phyloP scores from a whole-genome alignment of 345 rosid species.

The Pistacia atlantica region DNA sequence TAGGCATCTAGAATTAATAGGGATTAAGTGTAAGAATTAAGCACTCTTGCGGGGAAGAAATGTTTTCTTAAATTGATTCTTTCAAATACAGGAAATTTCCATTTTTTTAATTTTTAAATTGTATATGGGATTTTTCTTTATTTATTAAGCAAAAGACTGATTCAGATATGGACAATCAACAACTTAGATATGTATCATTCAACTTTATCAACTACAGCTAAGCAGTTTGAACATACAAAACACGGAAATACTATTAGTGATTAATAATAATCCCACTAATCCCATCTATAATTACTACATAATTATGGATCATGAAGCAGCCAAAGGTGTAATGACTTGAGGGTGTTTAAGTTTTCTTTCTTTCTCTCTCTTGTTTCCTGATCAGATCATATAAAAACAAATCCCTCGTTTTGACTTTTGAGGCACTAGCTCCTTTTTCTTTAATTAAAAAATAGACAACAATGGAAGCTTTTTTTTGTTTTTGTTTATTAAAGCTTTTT shows the following conservation, averaged over 20 bases:
- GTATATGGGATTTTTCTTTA: not conserved
- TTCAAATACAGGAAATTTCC: constrained; percentile 14
- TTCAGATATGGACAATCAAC: constrained; percentile 9
- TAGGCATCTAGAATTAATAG: too few relatives aligned
- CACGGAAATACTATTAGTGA: constrained; percentile 11
- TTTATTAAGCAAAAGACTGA: constrained; percentile 11
- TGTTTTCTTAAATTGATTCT: constrained; percentile 17
- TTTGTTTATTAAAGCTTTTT: too few relatives aligned
- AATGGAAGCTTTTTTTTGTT: too few relatives aligned
- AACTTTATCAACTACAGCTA: constrained; percentile 27
- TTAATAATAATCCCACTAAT: not conserved
- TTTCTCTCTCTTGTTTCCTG: too few relatives aligned
- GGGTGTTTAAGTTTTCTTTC: too few relatives aligned
- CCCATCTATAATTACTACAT: not conserved
- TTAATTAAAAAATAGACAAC: not conserved
- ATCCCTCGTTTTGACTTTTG: not conserved
- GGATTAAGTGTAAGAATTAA: not conserved
- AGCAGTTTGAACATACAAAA: constrained; percentile 16
- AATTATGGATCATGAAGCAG: not conserved
- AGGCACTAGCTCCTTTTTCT: not conserved
- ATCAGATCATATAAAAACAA: too few relatives aligned
- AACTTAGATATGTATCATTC: not conserved
- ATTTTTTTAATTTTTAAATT: not conserved
- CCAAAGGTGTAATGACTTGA: not conserved
- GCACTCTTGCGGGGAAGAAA: not conserved